These are phyloP conservation scores for Lithohypha guttulata DNA, from an alignment of 2,329 filamentous ascomycete species.

Conservation along the genomic window DNA sequence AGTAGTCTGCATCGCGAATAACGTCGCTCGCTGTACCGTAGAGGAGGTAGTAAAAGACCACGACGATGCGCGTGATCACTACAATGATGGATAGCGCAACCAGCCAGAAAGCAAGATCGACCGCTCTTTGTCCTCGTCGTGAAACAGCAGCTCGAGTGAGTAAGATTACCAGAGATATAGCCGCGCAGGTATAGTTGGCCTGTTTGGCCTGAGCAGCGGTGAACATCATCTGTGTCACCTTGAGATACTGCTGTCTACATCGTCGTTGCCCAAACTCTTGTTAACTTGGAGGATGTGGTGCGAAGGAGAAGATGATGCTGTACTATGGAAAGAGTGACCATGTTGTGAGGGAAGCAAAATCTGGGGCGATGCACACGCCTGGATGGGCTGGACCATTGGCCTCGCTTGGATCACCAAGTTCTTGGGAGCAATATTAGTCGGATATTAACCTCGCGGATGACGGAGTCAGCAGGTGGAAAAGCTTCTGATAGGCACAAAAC, in stretches of 20 bases:
- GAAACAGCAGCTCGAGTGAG: not conserved
- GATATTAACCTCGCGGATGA: no score
- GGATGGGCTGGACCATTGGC: no score
- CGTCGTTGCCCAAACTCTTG: no score
- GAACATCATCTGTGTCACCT: not conserved
- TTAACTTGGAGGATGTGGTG: no score
- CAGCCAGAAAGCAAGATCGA: slow-evolving; percentile 6
- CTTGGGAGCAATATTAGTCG: no score
- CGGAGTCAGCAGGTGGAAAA: no score
- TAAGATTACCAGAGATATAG: not conserved
- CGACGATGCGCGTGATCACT: not conserved
- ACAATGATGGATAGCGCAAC: slow-evolving; percentile 4
- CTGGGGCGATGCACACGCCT: no score
- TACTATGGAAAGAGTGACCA: no score
- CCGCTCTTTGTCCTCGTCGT: slow-evolving; percentile 1
- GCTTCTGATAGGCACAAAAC: no score
- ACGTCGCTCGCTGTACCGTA: slow-evolving; percentile 7
- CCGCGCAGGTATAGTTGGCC: slow-evolving; percentile 7
- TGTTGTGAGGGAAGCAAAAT: no score
- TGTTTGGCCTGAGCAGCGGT: slow-evolving; percentile 6
- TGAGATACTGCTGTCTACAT: not conserved
- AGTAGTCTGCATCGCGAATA: slow-evolving; percentile 10
- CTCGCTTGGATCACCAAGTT: no score
- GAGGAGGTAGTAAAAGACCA: slow-evolving; percentile 6
- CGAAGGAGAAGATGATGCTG: no score